Conservation (phyloP, 768 basidiomycete species). For the Neoboletus subvelutipes region DNA sequence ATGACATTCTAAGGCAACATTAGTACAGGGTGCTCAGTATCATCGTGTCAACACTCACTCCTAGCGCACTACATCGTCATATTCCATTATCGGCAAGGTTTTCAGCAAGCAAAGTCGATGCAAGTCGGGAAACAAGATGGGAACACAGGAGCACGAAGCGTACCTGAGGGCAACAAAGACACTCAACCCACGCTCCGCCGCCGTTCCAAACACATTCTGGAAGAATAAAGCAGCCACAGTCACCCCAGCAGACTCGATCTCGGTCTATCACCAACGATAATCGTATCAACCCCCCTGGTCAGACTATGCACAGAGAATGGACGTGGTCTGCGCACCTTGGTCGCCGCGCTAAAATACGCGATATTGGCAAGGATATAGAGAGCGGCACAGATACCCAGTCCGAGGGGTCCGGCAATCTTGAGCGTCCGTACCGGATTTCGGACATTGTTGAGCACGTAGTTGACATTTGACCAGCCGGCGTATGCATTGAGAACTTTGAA, state of each 20-base stretch:
- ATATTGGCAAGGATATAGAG: too few relatives aligned
- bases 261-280: constrained; percentile 26
- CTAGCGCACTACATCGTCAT: constrained; percentile 35
- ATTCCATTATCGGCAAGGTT: background rate
- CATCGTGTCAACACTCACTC: constrained; percentile 20
- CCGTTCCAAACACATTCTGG: constrained; percentile 52
- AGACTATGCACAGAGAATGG: background rate
- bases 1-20: constrained; percentile 30
- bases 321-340: constrained; percentile 11
- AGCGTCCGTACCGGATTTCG: too few relatives aligned
- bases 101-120: background rate
- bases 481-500: constrained; percentile 59
- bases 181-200: constrained; percentile 54
- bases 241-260: constrained; percentile 48
- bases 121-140: background rate
- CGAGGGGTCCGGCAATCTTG: too few relatives aligned
- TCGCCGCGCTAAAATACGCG: constrained; percentile 49
- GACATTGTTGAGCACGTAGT: too few relatives aligned
- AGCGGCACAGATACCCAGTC: too few relatives aligned
- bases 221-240: constrained; percentile 65
- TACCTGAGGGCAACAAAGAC: constrained; percentile 59
- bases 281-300: background rate
- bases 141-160: background rate
- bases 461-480: constrained; percentile 52
- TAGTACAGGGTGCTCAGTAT: background rate